phyloP scores from a whole-genome alignment of 2,329 filamentous ascomycete genomes.

The Xylariaceae sp. region DNA sequence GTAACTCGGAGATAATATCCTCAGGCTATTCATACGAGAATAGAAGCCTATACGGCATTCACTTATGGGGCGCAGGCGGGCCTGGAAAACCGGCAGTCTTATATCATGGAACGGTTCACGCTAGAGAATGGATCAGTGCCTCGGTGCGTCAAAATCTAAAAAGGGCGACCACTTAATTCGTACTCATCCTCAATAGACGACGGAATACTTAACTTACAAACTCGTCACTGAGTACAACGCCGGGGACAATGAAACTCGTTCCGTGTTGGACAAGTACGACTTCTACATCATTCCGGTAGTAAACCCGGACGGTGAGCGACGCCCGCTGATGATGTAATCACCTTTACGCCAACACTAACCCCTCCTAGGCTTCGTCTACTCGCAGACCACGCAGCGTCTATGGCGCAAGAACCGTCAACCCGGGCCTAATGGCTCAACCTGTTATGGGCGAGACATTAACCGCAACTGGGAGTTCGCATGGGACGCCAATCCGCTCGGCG shows the following conservation, averaged over 20 bases:
- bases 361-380: constrained; percentile 61
- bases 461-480: constrained; percentile 61
- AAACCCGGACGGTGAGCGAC: constrained; percentile 62
- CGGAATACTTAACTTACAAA: constrained; percentile 56
- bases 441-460: constrained; percentile 60
- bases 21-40: constrained; percentile 54
- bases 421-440: constrained; percentile 38
- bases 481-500: constrained; percentile 49
- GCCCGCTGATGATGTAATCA: not conserved
- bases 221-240: constrained; percentile 51
- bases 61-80: constrained; percentile 53
- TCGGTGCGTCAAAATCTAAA: constrained; percentile 35
- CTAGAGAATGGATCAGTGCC: constrained; percentile 61
- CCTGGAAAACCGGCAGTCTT: constrained; percentile 57
- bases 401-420: constrained; percentile 65
- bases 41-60: constrained; percentile 63
- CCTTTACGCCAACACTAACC: not conserved
- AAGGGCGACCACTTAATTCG: not conserved
- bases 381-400: constrained; percentile 61
- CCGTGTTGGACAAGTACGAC: constrained; percentile 64
- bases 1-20: constrained; percentile 54
- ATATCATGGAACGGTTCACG: constrained; percentile 60
- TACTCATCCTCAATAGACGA: constrained; percentile 32
- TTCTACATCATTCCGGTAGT: constrained; percentile 70
- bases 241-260: constrained; percentile 45